Conservation (phyloP, 495 filamentous ascomycete species). For the Aspergillus nanangensis region DNA sequence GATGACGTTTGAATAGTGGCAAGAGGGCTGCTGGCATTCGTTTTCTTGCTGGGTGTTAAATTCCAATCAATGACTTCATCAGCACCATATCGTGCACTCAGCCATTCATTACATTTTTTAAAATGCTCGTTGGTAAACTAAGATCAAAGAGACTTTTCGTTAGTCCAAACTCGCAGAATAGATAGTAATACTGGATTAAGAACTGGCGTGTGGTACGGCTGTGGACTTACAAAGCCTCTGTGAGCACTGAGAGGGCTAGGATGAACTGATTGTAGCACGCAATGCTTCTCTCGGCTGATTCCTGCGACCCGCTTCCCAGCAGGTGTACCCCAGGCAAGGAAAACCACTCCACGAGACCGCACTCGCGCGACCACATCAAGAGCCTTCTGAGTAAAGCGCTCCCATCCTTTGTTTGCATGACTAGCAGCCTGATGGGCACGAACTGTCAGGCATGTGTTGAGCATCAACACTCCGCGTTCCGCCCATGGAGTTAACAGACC, state of each 20-base stretch:
- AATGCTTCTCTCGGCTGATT: constrained; percentile 67
- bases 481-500: constrained; percentile 92
- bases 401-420: constrained; percentile 84
- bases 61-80: constrained; percentile 85
- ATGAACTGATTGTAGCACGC: constrained; percentile 79
- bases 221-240: constrained; percentile 62
- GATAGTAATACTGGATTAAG: no score
- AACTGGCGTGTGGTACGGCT: no score
- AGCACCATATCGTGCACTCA: constrained; percentile 68
- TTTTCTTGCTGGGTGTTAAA: constrained; percentile 42
- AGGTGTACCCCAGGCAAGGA: constrained; percentile 86
- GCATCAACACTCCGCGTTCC: constrained; percentile 80
- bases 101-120: constrained; percentile 84
- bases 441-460: constrained; percentile 93
- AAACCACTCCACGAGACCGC: constrained; percentile 77
- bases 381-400: constrained; percentile 82
- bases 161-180: no score
- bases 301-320: constrained; percentile 69
- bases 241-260: constrained; percentile 83
- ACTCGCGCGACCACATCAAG: constrained; percentile 80
- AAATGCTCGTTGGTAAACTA: constrained; percentile 87
- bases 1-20: constrained; percentile 9
- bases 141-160: no score
- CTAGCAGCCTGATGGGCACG: constrained; percentile 80
- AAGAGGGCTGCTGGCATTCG: constrained; percentile 5